Percentiles rank a stretch among this genome's conserved stretches.
phyloP scores from a whole-genome alignment of 352 stramenopile species.

The Pythium graminicola region DNA sequence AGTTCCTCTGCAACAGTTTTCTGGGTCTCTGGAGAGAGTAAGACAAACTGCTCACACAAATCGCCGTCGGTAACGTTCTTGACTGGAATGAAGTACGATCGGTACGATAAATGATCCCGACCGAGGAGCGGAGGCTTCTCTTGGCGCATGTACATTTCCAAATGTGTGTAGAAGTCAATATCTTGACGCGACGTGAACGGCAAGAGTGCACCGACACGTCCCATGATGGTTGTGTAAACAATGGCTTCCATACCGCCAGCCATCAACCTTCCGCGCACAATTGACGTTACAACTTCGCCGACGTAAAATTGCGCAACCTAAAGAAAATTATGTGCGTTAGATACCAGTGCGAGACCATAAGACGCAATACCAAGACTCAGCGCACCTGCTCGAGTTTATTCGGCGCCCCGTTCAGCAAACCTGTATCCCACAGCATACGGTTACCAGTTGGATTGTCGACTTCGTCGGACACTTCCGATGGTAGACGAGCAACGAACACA shows the following conservation, averaged over 20 bases:
- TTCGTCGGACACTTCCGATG: constrained; percentile 90
- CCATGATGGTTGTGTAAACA: constrained; percentile 97
- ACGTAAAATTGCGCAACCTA: constrained; percentile 94
- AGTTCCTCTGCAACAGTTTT: constrained; percentile 94
- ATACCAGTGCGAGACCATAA: not conserved
- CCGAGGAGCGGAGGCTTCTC: constrained; percentile 90
- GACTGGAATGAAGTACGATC: constrained; percentile 97
- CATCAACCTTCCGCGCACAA: constrained; percentile 94
- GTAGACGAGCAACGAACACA: constrained; percentile 94
- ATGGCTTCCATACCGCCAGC: constrained; percentile 95
- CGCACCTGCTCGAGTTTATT: constrained; percentile 95
- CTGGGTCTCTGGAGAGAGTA: constrained; percentile 91
- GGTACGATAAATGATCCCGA: constrained; percentile 96
- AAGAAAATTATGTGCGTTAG: not conserved
- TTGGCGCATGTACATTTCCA: constrained; percentile 96
- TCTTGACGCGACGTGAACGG: constrained; percentile 96
- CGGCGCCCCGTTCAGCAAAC: constrained; percentile 87
- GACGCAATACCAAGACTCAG: not conserved
- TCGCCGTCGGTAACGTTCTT: constrained; percentile 99
- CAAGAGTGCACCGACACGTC: constrained; percentile 94
- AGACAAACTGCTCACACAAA: constrained; percentile 95
- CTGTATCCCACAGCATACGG: constrained; percentile 95
- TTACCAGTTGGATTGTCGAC: constrained; percentile 95
- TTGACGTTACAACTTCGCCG: constrained; percentile 97
- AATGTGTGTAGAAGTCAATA: constrained; percentile 97